A percentile compares a stretch with the other conserved stretches of the same genome.
Conservation (phyloP, 345 rosid species). For the Orychophragmus violaceus region DNA sequence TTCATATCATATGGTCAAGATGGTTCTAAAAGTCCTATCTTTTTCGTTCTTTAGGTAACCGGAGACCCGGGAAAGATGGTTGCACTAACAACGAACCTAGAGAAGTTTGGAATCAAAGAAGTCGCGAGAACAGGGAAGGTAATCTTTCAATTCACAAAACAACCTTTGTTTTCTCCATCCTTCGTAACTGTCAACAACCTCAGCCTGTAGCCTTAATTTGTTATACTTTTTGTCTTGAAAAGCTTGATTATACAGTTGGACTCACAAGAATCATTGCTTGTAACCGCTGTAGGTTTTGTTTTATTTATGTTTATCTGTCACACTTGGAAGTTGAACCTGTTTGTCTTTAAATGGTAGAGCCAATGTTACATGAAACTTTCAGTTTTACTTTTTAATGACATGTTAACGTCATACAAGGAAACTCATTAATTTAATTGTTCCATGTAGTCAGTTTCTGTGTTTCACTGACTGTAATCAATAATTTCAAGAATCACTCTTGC, state of each 20-base stretch:
- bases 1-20: conserved; percentile 22
- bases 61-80: conserved; percentile 95
- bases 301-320: neutral
- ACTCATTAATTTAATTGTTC: neutral
- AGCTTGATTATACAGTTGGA: neutral
- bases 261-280: conserved; percentile 13
- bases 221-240: neutral
- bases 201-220: neutral
- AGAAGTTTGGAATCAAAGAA: conserved; percentile 89
- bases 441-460: neutral
- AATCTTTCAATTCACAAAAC: neutral
- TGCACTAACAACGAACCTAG: conserved; percentile 64
- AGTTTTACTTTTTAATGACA: neutral
- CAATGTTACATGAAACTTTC: neutral
- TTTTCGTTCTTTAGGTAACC: conserved; percentile 47
- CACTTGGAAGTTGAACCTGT: neutral
- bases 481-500: neutral
- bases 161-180: neutral
- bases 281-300: conserved; percentile 8
- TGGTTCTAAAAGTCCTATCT: conserved; percentile 1
- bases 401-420: neutral
- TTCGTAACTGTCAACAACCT: conserved; percentile 6
- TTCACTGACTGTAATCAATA: neutral
- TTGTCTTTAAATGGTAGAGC: neutral
- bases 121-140: conserved; percentile 55